These are phyloP conservation scores for Dictyostelium capitatum DNA, from an alignment of 78 protist species.

Conservation along the genomic window DNA sequence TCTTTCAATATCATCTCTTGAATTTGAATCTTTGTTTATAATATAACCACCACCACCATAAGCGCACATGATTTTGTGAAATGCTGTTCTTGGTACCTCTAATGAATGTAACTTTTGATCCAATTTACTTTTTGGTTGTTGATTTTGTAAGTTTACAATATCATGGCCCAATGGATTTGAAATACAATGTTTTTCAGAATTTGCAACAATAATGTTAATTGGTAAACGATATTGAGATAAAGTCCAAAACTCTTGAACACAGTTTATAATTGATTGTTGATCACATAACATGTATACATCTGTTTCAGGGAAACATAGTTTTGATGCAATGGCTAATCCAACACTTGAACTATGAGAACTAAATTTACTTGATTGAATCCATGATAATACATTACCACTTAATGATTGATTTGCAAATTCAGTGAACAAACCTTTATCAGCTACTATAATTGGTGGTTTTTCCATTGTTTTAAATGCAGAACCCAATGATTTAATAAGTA, in stretches of 20 bases:
- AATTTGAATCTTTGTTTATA: not conserved
- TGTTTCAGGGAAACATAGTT: conserved; percentile 7
- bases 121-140: not conserved
- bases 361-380: conserved; percentile 7
- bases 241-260: conserved; percentile 38
- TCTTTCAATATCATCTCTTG: conserved; percentile 36
- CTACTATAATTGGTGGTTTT: conserved; percentile 18
- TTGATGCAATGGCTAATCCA: conserved; percentile 31
- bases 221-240: conserved; percentile 25
- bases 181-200: conserved; percentile 1
- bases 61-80: conserved; percentile 23
- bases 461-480: conserved; percentile 9
- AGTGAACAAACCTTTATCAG: conserved; percentile 6
- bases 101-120: not conserved
- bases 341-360: not conserved
- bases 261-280: not conserved
- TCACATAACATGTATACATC: conserved; percentile 22
- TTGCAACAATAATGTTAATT: conserved; percentile 36
- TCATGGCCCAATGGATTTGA: not conserved
- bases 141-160: not conserved
- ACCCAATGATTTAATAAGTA: not conserved
- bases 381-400: conserved; percentile 1
- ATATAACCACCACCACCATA: conserved; percentile 33
- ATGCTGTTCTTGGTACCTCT: conserved; percentile 12
- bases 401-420: not conserved